Base-by-base conservation (phyloP, 2,329 filamentous ascomycete genomes). In the Acrodontium crateriforme region DNA sequence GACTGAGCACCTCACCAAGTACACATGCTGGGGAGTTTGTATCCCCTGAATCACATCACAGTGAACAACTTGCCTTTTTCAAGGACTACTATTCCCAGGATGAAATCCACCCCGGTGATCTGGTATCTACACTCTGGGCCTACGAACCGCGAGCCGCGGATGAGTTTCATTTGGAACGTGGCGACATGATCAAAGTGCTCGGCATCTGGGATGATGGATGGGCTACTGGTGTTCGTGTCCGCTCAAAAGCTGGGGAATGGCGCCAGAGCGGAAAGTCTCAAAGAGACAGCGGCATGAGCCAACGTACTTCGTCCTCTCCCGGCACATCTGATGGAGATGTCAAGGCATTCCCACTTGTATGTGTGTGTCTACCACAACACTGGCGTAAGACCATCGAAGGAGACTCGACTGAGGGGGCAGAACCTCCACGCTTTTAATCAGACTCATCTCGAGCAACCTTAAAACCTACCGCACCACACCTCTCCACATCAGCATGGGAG, bases 181-280 rank as follows among this genome's bases (percentile, higher is more conserved):
- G 89, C 29, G 89, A 98, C 50, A 94, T 98, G 85, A 69, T 98
- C 47, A 95, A 94, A 60, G 77, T 98, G 9, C 78, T 95, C 17
- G 89, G 89, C 37, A 98, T 98, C 41, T 98, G 89, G 89, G 89
- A 98, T 47, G 89, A 98, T 52, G 89, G 89, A 25, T 98, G 89
- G 89, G 89, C 89, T 8, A 98, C 89, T 2, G 89, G 89, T 45
- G 69, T 94, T 30, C 67, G 91, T 49, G 61, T 92, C 31, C 68
- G 77, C 29, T 81, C 92, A 45, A 69, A 73, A 30, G 84, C 84
- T 2, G 87, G 95, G 36, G 82, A 94, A 39, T 94, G 83, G 74
- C 81, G 92, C 44, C 67, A 69, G 23, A 44, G 47, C 5, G 39
- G 37, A 16, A 75, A 80, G 46, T 62, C 74, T 18, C 84, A 92